Evolutionary conservation across 257 asterid species (phyloP).

Genomic region (Vinca minor): DNA sequence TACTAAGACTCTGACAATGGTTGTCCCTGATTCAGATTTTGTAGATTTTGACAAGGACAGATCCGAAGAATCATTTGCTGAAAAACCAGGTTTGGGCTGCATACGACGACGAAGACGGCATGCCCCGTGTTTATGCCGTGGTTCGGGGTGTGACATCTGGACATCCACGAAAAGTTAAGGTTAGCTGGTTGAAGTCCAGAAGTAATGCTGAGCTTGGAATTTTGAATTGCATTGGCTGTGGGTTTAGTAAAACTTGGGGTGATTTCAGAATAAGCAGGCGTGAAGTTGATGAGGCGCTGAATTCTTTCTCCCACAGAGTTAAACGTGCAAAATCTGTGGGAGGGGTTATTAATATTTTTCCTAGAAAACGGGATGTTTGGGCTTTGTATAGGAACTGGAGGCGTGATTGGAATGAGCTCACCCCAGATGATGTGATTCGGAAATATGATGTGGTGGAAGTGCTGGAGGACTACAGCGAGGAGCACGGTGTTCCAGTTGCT

Average conservation of each 20-base stretch:
- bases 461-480: slow-evolving; percentile 42
- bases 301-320: slow-evolving; percentile 59
- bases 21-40: slow-evolving; percentile 61
- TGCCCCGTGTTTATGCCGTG: slow-evolving; percentile 62
- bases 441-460: slow-evolving; percentile 59
- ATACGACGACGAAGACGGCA: slow-evolving; percentile 62
- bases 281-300: slow-evolving; percentile 22
- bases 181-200: slow-evolving; percentile 56
- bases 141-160: slow-evolving; percentile 37
- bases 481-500: slow-evolving; percentile 37
- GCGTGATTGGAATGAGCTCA: slow-evolving; percentile 49
- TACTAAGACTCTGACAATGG: slow-evolving; percentile 31
- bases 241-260: slow-evolving; percentile 55
- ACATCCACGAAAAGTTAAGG: slow-evolving; percentile 39
- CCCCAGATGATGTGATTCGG: slow-evolving; percentile 38
- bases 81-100: slow-evolving; percentile 68
- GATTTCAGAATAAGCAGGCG: slow-evolving; percentile 46
- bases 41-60: slow-evolving; percentile 53
- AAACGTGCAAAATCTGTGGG: slow-evolving; percentile 40
- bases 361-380: slow-evolving; percentile 68
- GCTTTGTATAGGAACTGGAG: slow-evolving; percentile 71
- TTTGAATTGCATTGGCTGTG: slow-evolving; percentile 35
- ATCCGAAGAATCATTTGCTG: slow-evolving; percentile 35
- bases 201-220: slow-evolving; percentile 34
- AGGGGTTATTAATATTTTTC: slow-evolving; percentile 48